A percentile compares a stretch with the other conserved stretches of the same genome.
Conservation (phyloP, 148 eudicot genomes). For the Rhododendron vialii region DNA sequence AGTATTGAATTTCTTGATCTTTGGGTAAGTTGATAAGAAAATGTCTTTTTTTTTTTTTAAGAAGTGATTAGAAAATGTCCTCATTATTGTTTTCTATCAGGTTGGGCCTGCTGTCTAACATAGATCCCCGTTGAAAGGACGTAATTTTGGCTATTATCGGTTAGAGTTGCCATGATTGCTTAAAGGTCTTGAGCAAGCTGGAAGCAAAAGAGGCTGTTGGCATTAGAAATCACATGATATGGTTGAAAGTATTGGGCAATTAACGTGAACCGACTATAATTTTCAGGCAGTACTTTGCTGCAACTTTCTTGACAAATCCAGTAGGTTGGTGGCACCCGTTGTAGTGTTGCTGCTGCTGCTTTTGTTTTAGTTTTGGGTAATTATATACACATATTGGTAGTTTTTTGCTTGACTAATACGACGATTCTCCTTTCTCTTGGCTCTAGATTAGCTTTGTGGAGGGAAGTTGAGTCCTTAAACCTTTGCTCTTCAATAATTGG, state of each 20-base stretch:
- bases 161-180: constrained; percentile 12
- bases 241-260: constrained; percentile 7
- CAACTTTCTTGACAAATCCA: not conserved
- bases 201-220: constrained; percentile 9
- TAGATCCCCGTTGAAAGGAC: too few relatives aligned
- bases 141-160: not conserved
- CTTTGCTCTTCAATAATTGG: not conserved
- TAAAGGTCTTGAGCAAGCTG: constrained; percentile 15
- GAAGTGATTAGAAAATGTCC: too few relatives aligned
- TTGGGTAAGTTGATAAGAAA: too few relatives aligned
- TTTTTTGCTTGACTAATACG: not conserved
- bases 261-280: not conserved
- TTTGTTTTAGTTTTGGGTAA: not conserved
- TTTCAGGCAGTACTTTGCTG: not conserved
- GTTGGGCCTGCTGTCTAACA: too few relatives aligned
- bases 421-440: not conserved
- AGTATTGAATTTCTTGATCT: not conserved
- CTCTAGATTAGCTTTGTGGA: not conserved
- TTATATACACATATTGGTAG: not conserved
- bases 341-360: not conserved
- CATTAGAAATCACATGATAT: not conserved
- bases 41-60: too few relatives aligned
- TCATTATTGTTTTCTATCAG: too few relatives aligned
- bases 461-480: not conserved
- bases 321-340: not conserved